These are phyloP conservation scores for Ustilago cynodontis DNA, from an alignment of 1,284 basidiomycete species.

Conservation along the genomic window DNA sequence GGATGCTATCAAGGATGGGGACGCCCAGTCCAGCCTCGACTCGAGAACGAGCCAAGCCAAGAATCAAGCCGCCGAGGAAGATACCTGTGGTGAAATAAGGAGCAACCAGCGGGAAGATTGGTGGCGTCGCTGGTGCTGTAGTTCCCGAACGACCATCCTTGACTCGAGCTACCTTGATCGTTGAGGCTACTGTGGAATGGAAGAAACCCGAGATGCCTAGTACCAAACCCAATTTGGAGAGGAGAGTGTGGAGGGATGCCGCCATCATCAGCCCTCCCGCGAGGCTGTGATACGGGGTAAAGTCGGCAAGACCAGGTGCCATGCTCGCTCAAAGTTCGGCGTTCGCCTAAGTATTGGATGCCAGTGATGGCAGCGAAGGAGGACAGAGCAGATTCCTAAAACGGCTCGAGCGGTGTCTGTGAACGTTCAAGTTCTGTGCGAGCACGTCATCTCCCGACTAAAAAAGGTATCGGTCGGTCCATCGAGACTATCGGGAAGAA, in stretches of 20 bases:
- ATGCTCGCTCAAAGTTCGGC: background rate
- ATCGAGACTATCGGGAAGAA: too few species aligned
- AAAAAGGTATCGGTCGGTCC: too few species aligned
- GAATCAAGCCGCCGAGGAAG: constrained; percentile 54
- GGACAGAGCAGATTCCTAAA: too few species aligned
- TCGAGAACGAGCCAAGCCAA: constrained; percentile 34
- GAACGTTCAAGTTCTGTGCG: too few species aligned
- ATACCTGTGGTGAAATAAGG: constrained; percentile 56
- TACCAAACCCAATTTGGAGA: constrained; percentile 55
- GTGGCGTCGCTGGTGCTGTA: constrained; percentile 4
- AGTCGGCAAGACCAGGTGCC: constrained; percentile 29
- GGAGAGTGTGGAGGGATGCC: constrained; percentile 54
- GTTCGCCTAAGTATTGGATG: background rate
- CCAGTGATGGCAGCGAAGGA: too few species aligned
- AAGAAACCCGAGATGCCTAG: constrained; percentile 67
- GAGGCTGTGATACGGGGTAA: constrained; percentile 59
- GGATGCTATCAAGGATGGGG: constrained; percentile 51
- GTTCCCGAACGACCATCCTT: constrained; percentile 1
- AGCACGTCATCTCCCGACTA: too few species aligned
- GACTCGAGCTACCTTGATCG: background rate
- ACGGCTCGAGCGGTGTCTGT: too few species aligned
- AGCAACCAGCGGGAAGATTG: constrained; percentile 34
- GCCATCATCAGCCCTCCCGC: constrained; percentile 67
- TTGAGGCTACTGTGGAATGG: constrained; percentile 50
- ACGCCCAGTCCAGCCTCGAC: constrained; percentile 53